phyloP scores from a whole-genome alignment of 495 filamentous ascomycete species.

The Neurospora sp. region DNA sequence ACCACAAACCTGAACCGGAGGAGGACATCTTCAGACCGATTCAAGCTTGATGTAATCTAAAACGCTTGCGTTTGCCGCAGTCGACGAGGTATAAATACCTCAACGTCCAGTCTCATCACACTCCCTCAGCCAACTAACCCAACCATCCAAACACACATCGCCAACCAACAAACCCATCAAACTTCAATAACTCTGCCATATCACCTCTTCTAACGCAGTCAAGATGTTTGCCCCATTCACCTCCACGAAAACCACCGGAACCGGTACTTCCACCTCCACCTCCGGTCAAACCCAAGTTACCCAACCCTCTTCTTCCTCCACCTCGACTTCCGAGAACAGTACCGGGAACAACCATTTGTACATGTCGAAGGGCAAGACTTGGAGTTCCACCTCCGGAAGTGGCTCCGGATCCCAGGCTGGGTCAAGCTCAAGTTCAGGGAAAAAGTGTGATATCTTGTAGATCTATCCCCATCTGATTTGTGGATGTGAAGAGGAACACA shows the following conservation, averaged over 20 bases:
- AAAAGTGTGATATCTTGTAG: neutral
- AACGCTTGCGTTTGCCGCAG: no score
- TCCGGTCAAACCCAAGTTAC: neutral
- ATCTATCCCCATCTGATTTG: fast-evolving
- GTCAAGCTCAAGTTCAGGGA: neutral
- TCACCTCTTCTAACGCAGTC: neutral
- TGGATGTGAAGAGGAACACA: neutral
- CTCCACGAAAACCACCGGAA: neutral
- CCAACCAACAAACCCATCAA: no score
- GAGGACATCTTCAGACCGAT: no score
- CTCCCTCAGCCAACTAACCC: no score
- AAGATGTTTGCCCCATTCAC: neutral
- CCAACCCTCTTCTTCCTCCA: neutral
- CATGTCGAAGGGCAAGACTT: neutral
- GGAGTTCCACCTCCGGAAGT: neutral
- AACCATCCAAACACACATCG: no score
- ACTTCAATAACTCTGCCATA: no score
- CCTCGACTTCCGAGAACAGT: neutral
- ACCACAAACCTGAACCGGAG: no score
- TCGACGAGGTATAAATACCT: no score
- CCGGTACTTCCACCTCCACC: neutral
- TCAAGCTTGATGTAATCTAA: no score
- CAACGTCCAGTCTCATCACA: no score
- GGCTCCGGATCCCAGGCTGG: neutral
- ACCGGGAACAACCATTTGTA: neutral